These are phyloP conservation scores for Piloderma croceum DNA, from an alignment of 768 basidiomycete genomes.

Conservation along the genomic window DNA sequence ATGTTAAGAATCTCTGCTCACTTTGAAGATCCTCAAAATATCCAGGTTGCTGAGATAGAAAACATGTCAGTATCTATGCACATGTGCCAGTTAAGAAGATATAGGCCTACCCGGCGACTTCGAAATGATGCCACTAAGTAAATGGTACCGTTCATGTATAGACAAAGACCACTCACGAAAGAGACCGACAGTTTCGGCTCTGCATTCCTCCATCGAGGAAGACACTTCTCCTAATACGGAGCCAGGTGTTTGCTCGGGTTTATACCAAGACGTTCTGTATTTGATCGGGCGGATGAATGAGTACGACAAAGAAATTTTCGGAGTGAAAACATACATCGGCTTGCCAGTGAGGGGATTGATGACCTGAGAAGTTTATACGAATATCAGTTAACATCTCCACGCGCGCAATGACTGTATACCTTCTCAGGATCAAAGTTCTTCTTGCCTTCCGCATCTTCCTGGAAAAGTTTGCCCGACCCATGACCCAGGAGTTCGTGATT, in stretches of 20 bases:
- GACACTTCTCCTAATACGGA: conserved; percentile 83
- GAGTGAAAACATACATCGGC: conserved; percentile 47
- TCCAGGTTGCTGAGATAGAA: conserved; percentile 65
- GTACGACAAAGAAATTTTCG: background rate
- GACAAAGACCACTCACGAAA: conserved; percentile 47
- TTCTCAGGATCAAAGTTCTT: conserved; percentile 78
- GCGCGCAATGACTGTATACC: conserved; percentile 20
- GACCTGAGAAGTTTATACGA: conserved; percentile 39
- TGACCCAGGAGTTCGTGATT: conserved; percentile 88
- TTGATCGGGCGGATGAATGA: background rate
- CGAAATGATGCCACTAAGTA: background rate
- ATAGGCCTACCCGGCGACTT: no score
- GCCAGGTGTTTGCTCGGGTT: conserved; percentile 77
- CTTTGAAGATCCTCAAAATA: conserved; percentile 78
- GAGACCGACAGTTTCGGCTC: conserved; percentile 84
- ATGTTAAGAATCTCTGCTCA: conserved; percentile 33
- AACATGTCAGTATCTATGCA: no score
- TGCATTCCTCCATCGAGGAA: conserved; percentile 88
- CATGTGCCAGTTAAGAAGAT: no score
- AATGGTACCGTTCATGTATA: conserved; percentile 2
- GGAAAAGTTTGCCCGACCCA: conserved; percentile 78
- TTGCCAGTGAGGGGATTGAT: conserved; percentile 79
- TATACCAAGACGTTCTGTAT: conserved; percentile 76
- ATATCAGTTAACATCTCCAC: conserved; percentile 1
- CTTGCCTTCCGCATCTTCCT: conserved; percentile 67